A percentile compares a stretch with the other conserved stretches of the same genome.
Conservation (phyloP, 2,329 filamentous ascomycete species). For the Phyllosticta paracitricarpa region DNA sequence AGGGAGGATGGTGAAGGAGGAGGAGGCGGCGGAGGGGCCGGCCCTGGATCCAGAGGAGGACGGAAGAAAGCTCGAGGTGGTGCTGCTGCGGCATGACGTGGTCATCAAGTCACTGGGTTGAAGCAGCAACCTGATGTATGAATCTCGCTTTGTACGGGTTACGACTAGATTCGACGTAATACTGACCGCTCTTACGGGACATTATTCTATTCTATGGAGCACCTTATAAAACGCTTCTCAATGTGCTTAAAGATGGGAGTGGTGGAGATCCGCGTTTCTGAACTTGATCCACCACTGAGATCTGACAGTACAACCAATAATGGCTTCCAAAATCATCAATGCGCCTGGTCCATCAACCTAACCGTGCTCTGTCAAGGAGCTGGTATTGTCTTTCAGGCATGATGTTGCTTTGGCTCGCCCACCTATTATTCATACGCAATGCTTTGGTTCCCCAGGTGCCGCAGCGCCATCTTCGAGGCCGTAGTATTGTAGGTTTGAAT, state of each 20-base stretch:
- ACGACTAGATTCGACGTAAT: background rate
- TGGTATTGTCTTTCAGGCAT: background rate
- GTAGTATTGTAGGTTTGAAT: too few species aligned
- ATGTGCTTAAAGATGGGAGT: background rate
- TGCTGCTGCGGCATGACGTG: background rate
- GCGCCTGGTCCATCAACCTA: background rate
- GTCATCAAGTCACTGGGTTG: background rate
- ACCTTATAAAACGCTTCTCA: background rate
- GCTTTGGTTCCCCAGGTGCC: too few species aligned
- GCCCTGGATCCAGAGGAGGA: background rate
- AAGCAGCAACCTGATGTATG: background rate
- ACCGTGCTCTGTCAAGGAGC: background rate
- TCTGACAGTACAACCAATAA: background rate
- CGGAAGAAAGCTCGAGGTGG: constrained; percentile 8
- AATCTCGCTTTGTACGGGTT: background rate
- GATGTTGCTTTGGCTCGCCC: too few species aligned
- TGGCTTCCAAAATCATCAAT: background rate
- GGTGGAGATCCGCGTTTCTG: background rate
- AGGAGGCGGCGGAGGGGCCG: background rate
- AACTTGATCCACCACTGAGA: background rate
- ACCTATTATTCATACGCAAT: too few species aligned
- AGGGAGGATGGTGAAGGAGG: constrained; percentile 33
- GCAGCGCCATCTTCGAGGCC: too few species aligned
- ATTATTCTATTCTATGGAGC: background rate
- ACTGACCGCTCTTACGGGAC: background rate